phyloP scores from a whole-genome alignment of 352 stramenopile genomes.

The Phytopythium sindhum region DNA sequence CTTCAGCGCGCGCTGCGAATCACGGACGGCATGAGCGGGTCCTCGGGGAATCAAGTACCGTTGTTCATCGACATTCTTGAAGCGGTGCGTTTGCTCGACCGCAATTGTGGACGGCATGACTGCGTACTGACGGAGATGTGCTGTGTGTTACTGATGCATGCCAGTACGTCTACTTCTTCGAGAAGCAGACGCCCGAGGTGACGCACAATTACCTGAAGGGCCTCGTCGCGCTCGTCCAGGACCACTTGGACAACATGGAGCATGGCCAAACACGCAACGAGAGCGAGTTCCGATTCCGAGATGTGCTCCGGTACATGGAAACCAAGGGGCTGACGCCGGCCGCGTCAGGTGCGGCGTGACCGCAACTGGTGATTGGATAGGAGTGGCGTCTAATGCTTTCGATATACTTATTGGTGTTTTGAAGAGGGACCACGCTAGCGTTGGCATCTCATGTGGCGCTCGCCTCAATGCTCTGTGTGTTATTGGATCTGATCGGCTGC shows the following conservation, averaged over 20 bases:
- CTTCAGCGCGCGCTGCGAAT: slow-evolving; percentile 96
- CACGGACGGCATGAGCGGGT: slow-evolving; percentile 81
- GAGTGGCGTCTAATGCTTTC: background rate
- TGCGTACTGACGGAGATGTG: background rate
- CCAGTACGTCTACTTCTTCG: slow-evolving; percentile 94
- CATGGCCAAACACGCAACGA: slow-evolving; percentile 55
- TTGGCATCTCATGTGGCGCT: background rate
- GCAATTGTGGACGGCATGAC: background rate
- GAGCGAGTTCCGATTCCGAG: slow-evolving; percentile 81
- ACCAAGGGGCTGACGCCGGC: slow-evolving; percentile 4
- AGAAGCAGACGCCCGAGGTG: slow-evolving; percentile 70
- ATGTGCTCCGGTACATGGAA: slow-evolving; percentile 82
- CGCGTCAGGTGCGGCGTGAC: background rate
- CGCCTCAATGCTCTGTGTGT: background rate
- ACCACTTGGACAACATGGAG: slow-evolving; percentile 92
- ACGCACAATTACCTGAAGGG: slow-evolving; percentile 69
- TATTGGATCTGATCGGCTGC: background rate
- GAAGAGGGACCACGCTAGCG: background rate
- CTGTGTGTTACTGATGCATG: slow-evolving; percentile 3
- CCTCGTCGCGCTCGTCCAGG: slow-evolving; percentile 87
- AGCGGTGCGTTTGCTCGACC: slow-evolving; percentile 33
- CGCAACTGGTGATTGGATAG: background rate
- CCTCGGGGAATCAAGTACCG: slow-evolving; percentile 81
- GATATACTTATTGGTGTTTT: background rate
- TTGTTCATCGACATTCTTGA: slow-evolving; percentile 98